A percentile compares a stretch with the other conserved stretches of the same genome.
phyloP scores from a whole-genome alignment of 306 rosid species.

The Betula pendula region DNA sequence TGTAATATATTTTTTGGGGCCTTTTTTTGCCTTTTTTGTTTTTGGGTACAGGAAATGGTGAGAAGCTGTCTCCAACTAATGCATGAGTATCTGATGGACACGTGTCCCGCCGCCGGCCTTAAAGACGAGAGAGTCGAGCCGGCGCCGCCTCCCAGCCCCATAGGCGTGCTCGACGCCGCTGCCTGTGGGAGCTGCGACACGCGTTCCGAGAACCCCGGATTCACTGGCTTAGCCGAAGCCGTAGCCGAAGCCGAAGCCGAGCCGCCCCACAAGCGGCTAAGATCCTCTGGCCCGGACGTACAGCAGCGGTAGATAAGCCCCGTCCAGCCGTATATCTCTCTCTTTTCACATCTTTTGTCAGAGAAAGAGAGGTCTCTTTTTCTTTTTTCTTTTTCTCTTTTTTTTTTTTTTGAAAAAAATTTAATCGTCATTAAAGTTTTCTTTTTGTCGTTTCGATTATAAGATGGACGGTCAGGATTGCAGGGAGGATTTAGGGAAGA shows the following conservation, averaged over 20 bases:
- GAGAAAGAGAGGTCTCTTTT: conserved; percentile 27
- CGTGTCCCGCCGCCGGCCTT: conserved; percentile 43
- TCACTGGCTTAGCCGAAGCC: conserved; percentile 23
- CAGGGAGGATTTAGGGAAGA: conserved; percentile 9
- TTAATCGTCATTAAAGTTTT: conserved; percentile 7
- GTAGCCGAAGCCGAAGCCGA: conserved; percentile 30
- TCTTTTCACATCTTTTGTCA: conserved; percentile 20
- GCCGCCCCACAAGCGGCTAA: conserved; percentile 46
- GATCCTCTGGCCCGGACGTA: conserved; percentile 41
- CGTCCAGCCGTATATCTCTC: background rate
- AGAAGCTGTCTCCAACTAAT: conserved; percentile 85
- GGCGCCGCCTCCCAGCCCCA: conserved; percentile 57
- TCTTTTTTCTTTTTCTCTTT: conserved; percentile 7
- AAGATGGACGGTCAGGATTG: conserved; percentile 37
- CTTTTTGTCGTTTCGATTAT: conserved; percentile 28
- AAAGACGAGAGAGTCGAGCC: conserved; percentile 31
- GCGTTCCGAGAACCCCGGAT: conserved; percentile 36
- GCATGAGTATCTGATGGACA: conserved; percentile 63
- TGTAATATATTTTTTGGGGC: conserved; percentile 7
- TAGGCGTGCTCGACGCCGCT: conserved; percentile 71
- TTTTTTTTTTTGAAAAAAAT: background rate
- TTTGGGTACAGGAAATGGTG: conserved; percentile 64
- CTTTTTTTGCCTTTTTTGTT: conserved; percentile 21
- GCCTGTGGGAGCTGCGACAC: conserved; percentile 60
- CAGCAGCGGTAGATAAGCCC: conserved; percentile 33